Conservation (phyloP, 1,139 yeast species). For the Yamadazyma songkhlaensis region DNA sequence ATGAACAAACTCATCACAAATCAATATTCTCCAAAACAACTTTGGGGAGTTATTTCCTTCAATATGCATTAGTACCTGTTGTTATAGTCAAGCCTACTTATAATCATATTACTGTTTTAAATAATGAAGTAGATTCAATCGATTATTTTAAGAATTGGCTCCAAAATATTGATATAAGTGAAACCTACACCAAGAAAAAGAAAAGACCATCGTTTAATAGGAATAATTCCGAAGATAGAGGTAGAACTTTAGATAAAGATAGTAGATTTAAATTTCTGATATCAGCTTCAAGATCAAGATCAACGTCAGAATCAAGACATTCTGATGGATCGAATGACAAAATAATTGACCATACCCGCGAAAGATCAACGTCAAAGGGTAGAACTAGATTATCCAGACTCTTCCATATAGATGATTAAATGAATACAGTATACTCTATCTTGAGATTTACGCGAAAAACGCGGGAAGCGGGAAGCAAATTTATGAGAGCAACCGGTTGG, state of each 20-base stretch:
- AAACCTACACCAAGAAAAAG: slow-evolving; percentile 15
- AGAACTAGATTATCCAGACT: slow-evolving; percentile 7
- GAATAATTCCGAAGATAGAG: slow-evolving; percentile 16
- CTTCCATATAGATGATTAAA: slow-evolving; percentile 5
- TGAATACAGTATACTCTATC: background rate
- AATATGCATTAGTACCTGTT: slow-evolving; percentile 67
- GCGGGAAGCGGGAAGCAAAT: too few relatives aligned
- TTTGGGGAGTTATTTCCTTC: slow-evolving; percentile 60
- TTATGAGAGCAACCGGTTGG: too few relatives aligned
- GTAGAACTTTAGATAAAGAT: slow-evolving; percentile 10
- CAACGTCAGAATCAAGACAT: slow-evolving; percentile 6
- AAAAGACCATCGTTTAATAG: slow-evolving; percentile 10
- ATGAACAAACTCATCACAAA: slow-evolving; percentile 43
- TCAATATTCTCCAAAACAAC: slow-evolving; percentile 46
- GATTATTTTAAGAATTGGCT: slow-evolving; percentile 33
- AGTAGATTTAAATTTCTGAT: slow-evolving; percentile 9
- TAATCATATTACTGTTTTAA: slow-evolving; percentile 29
- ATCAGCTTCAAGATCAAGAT: slow-evolving; percentile 13
- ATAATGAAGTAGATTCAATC: slow-evolving; percentile 25
- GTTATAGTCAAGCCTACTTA: slow-evolving; percentile 61
- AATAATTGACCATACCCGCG: background rate
- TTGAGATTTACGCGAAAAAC: too few relatives aligned
- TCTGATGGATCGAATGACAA: background rate
- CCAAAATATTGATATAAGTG: slow-evolving; percentile 19
- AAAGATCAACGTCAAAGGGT: slow-evolving; percentile 6